Conservation (phyloP, 2,329 filamentous ascomycete species). For the Penicillium brevicompactum region DNA sequence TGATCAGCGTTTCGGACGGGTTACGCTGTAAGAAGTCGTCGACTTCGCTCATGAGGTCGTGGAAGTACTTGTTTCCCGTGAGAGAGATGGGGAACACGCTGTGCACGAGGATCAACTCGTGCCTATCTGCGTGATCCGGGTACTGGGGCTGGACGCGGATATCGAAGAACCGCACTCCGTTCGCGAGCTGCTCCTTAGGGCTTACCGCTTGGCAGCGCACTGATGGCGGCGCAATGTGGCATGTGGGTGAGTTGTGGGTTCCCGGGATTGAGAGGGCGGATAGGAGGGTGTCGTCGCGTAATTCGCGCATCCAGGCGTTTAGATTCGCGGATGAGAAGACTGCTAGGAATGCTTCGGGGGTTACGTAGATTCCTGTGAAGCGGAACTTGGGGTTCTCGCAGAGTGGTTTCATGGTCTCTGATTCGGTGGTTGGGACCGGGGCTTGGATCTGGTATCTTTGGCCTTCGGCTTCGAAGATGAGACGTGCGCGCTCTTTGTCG, state of each 20-base stretch:
- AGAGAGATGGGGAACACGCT: slow-evolving; percentile 85
- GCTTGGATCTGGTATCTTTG: slow-evolving; percentile 73
- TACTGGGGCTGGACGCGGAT: slow-evolving; percentile 73
- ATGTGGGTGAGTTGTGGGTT: slow-evolving; percentile 92
- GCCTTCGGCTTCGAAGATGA: slow-evolving; percentile 69
- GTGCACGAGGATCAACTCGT: slow-evolving; percentile 81
- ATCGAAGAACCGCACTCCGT: slow-evolving; percentile 93
- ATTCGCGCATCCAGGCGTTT: slow-evolving; percentile 76
- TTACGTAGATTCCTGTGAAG: slow-evolving; percentile 69
- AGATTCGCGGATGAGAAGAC: slow-evolving; percentile 73
- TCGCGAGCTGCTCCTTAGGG: slow-evolving; percentile 75
- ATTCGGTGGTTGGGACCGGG: slow-evolving; percentile 63
- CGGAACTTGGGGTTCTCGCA: slow-evolving; percentile 54
- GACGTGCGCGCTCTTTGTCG: slow-evolving; percentile 66
- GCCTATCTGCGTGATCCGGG: slow-evolving; percentile 59
- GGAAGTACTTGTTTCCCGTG: slow-evolving; percentile 77
- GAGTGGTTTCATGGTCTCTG: slow-evolving; percentile 63
- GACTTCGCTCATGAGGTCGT: slow-evolving; percentile 69
- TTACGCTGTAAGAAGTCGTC: slow-evolving; percentile 76
- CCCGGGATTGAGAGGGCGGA: slow-evolving; percentile 87
- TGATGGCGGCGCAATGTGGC: slow-evolving; percentile 80
- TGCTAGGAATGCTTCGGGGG: slow-evolving; percentile 54
- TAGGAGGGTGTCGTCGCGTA: slow-evolving; percentile 72
- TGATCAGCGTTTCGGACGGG: slow-evolving; percentile 78
- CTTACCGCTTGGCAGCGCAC: slow-evolving; percentile 88